A percentile compares a stretch with the other conserved stretches of the same genome.
These are phyloP conservation scores for Clonostachys solani DNA, from an alignment of 2,329 filamentous ascomycete genomes.

Conservation along the genomic window DNA sequence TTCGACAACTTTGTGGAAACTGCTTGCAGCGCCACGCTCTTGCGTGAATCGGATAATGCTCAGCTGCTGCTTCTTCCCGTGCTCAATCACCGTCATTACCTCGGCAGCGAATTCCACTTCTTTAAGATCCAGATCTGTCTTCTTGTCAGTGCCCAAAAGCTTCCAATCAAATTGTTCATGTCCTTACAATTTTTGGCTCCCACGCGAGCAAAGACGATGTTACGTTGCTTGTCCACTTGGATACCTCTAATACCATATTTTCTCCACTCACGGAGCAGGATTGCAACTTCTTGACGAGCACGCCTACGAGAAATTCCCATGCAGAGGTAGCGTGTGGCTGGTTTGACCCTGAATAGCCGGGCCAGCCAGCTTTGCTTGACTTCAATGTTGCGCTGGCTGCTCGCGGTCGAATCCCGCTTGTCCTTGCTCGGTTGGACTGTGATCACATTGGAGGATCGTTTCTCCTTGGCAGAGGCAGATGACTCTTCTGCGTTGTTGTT, in stretches of 20 bases:
- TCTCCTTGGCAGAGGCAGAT: not conserved
- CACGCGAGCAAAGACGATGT: conserved; percentile 76
- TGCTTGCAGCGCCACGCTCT: conserved; percentile 85
- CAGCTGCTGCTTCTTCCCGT: conserved; percentile 70
- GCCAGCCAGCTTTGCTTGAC: conserved; percentile 83
- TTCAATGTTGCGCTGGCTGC: conserved; percentile 50
- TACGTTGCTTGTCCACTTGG: conserved; percentile 72
- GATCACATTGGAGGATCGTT: conserved; percentile 1
- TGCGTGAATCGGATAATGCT: conserved; percentile 84
- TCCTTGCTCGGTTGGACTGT: conserved; percentile 9
- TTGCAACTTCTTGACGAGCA: conserved; percentile 72
- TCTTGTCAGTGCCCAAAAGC: conserved; percentile 10
- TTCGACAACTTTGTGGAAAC: conserved; percentile 79
- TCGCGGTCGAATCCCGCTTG: conserved; percentile 5
- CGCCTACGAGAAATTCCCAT: conserved; percentile 65
- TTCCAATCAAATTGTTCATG: not conserved
- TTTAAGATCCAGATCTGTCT: conserved; percentile 71
- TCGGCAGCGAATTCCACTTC: conserved; percentile 86
- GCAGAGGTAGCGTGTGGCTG: conserved; percentile 70
- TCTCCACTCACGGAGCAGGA: conserved; percentile 74
- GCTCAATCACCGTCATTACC: conserved; percentile 84
- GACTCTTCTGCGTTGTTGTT: not conserved
- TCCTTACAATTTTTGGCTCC: conserved; percentile 72
- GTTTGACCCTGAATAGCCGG: conserved; percentile 85
- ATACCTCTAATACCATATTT: conserved; percentile 78